Evolutionary conservation across 805 yeast genomes (phyloP).

Genomic region (Metschnikowia cerradonensis): DNA sequence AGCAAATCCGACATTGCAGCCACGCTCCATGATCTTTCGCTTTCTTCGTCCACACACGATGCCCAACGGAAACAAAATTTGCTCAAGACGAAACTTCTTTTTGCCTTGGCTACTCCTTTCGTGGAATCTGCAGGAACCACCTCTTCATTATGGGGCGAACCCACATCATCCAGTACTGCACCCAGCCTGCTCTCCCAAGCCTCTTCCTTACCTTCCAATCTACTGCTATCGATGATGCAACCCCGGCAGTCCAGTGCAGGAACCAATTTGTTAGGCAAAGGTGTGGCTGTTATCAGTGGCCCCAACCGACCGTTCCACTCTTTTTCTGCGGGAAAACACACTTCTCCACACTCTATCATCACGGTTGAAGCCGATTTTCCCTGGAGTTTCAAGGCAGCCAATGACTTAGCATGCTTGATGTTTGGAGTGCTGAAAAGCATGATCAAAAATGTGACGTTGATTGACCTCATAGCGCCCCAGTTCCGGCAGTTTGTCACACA

Average conservation of each 20-base stretch:
- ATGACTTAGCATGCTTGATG: conserved; percentile 83
- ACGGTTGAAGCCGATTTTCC: conserved; percentile 73
- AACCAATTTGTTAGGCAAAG: conserved; percentile 21
- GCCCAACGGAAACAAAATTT: conserved; percentile 35
- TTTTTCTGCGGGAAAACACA: conserved; percentile 63
- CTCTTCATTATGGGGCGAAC: conserved; percentile 4
- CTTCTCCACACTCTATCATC: conserved; percentile 78
- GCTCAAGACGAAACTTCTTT: conserved; percentile 45
- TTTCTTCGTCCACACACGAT: conserved; percentile 34
- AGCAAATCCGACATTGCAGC: conserved; percentile 43
- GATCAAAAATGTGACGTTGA: conserved; percentile 56
- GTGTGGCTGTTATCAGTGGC: conserved; percentile 14
- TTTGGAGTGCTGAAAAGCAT: conserved; percentile 74
- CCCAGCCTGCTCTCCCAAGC: neutral
- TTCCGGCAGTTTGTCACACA: conserved; percentile 66
- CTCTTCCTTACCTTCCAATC: conserved; percentile 17
- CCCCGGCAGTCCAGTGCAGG: neutral
- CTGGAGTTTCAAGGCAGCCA: conserved; percentile 78
- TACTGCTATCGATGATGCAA: conserved; percentile 27
- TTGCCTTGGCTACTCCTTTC: conserved; percentile 68
- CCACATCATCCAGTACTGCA: conserved; percentile 10
- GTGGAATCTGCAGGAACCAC: conserved; percentile 32
- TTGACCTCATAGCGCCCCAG: conserved; percentile 76
- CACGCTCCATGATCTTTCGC: conserved; percentile 54
- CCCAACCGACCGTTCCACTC: conserved; percentile 54